These are phyloP conservation scores for Vaccinium myrtillus DNA, from an alignment of 148 eudicot genomes.

Conservation along the genomic window DNA sequence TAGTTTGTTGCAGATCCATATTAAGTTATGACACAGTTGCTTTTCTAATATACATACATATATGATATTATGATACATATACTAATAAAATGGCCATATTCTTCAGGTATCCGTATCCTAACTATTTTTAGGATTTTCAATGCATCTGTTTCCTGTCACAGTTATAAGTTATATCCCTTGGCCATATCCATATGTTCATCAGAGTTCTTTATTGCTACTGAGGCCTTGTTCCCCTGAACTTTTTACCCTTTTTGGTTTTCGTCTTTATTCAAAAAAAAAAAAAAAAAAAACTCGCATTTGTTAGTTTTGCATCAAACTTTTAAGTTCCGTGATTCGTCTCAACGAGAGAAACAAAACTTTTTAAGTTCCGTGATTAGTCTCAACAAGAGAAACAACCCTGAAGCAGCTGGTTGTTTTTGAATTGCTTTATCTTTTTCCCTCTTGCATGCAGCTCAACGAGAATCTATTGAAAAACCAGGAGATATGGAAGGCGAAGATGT, in stretches of 20 bases:
- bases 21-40: not conserved
- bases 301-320: too few species aligned
- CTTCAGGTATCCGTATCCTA: not conserved
- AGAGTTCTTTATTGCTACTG: not conserved
- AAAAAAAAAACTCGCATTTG: too few species aligned
- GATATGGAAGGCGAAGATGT: slow-evolving; percentile 69
- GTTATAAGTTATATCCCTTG: not conserved
- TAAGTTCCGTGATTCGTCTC: too few species aligned
- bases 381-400: not conserved
- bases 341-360: too few species aligned
- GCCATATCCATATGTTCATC: not conserved
- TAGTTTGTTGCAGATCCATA: too few species aligned
- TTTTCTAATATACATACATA: not conserved
- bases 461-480: slow-evolving; percentile 70
- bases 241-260: too few species aligned
- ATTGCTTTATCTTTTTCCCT: not conserved
- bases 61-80: not conserved
- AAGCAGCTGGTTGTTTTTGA: slow-evolving; percentile 11
- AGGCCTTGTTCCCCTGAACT: too few species aligned
- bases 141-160: not conserved
- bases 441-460: slow-evolving; percentile 63
- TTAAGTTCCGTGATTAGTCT: too few species aligned
- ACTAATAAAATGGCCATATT: not conserved
- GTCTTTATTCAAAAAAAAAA: too few species aligned
- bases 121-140: not conserved